Conservation (phyloP, 2,329 filamentous ascomycete species). For the Aspergillus alliaceus region DNA sequence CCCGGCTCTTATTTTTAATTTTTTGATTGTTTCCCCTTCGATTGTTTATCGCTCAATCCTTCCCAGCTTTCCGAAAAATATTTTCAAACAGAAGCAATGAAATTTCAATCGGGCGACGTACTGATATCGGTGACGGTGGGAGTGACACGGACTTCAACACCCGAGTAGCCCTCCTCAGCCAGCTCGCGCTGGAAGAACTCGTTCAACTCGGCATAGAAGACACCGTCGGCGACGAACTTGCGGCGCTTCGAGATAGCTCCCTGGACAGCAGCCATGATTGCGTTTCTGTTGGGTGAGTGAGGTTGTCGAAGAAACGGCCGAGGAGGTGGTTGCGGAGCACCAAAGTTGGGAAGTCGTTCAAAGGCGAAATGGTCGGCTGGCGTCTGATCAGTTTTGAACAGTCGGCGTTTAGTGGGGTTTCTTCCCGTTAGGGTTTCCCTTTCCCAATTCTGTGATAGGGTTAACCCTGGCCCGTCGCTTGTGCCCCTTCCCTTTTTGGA, state of each 20-base stretch:
- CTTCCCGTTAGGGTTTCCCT: slow-evolving; percentile 29
- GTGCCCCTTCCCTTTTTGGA: slow-evolving; percentile 23
- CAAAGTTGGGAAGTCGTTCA: slow-evolving; percentile 30
- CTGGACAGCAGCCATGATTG: slow-evolving; percentile 52
- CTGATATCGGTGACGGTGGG: slow-evolving; percentile 99
- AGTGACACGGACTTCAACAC: slow-evolving; percentile 99
- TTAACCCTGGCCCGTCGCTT: slow-evolving; percentile 37
- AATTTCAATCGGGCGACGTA: slow-evolving; percentile 40
- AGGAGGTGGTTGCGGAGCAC: slow-evolving; percentile 27
- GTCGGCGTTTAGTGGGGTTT: slow-evolving; percentile 42
- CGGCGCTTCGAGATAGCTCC: slow-evolving; percentile 54
- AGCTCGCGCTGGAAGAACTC: slow-evolving; percentile 99
- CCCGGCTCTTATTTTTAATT: slow-evolving; percentile 5
- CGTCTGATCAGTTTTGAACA: slow-evolving; percentile 33
- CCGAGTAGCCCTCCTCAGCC: slow-evolving; percentile 99
- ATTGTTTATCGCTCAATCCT: background rate
- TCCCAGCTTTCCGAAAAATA: background rate
- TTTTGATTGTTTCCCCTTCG: background rate
- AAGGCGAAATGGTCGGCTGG: slow-evolving; percentile 28
- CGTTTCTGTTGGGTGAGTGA: slow-evolving; percentile 35
- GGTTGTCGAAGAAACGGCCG: slow-evolving; percentile 37
- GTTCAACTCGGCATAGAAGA: slow-evolving; percentile 99
- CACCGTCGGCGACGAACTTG: slow-evolving; percentile 93
- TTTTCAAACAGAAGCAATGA: slow-evolving; percentile 16
- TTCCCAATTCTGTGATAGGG: slow-evolving; percentile 38